Conservation (phyloP, 106 monocot species). For the Dioscorea alata region DNA sequence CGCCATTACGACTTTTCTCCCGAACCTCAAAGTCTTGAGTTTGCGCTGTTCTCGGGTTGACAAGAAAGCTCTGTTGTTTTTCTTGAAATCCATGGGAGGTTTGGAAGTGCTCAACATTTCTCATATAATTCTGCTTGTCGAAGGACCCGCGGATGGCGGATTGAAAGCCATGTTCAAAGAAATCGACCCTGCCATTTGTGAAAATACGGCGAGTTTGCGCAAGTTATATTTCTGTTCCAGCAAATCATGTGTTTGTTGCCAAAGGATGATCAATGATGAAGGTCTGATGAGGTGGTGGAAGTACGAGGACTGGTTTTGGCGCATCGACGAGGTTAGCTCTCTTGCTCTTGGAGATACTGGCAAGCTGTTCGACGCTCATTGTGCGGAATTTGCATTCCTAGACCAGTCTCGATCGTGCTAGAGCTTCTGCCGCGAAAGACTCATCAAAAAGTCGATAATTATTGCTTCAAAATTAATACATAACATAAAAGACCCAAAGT, state of each 20-base stretch:
- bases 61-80: slow-evolving; percentile 46
- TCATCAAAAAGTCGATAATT: too few species aligned
- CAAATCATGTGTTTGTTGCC: too few species aligned
- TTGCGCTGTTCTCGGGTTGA: slow-evolving; percentile 65
- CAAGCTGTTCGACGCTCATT: slow-evolving; percentile 45
- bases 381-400: too few species aligned
- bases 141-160: too few species aligned
- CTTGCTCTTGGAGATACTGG: slow-evolving; percentile 61
- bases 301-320: slow-evolving; percentile 84
- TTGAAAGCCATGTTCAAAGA: too few species aligned
- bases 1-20: slow-evolving; percentile 41
- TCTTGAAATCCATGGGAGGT: slow-evolving; percentile 46
- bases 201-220: too few species aligned
- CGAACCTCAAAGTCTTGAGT: slow-evolving; percentile 64
- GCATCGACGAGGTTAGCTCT: slow-evolving; percentile 65
- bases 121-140: slow-evolving; percentile 5
- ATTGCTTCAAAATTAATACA: too few species aligned
- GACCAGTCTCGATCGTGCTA: too few species aligned
- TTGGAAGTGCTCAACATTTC: slow-evolving; percentile 92
- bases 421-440: too few species aligned
- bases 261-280: slow-evolving; percentile 64
- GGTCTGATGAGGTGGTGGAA: slow-evolving; percentile 90
- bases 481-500: too few species aligned
- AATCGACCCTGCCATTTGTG: too few species aligned
- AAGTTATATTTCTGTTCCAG: too few species aligned